A percentile compares a stretch with the other conserved stretches of the same genome.
Evolutionary conservation across 495 filamentous ascomycete species (phyloP).

Genomic region (Aspergillus wentii): DNA sequence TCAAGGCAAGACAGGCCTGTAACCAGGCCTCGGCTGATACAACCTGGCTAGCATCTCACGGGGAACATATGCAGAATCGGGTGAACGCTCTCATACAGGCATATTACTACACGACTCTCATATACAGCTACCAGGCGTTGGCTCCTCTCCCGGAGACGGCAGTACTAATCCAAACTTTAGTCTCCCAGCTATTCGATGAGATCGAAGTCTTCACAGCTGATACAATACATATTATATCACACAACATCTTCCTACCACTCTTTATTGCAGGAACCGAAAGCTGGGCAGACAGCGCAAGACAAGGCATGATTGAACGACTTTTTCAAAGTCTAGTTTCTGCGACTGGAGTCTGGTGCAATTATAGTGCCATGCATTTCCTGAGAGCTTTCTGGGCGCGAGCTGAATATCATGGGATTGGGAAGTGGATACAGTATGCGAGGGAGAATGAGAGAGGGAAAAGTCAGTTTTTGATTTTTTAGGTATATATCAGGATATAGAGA

Average conservation of each 20-base stretch:
- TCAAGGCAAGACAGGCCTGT: constrained; percentile 9
- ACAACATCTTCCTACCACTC: constrained; percentile 16
- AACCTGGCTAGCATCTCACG: no score
- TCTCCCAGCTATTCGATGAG: constrained; percentile 4
- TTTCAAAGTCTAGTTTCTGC: constrained; percentile 9
- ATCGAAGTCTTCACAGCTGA: constrained; percentile 1
- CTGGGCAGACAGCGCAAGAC: background rate
- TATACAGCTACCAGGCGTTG: constrained; percentile 15
- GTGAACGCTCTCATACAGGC: constrained; percentile 9
- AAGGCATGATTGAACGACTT: constrained; percentile 4
- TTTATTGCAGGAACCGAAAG: constrained; percentile 15
- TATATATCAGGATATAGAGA: no score
- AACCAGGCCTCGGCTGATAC: constrained; percentile 1
- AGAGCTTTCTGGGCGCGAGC: constrained; percentile 8
- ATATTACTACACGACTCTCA: constrained; percentile 11
- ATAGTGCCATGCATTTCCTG: constrained; percentile 13
- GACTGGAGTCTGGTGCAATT: constrained; percentile 18
- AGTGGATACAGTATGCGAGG: constrained; percentile 18
- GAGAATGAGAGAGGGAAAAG: constrained; percentile 6
- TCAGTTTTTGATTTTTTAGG: constrained; percentile 13
- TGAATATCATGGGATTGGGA: background rate
- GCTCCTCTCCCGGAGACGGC: background rate
- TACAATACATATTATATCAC: constrained; percentile 6
- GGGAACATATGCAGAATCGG: background rate
- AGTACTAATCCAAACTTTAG: background rate